These are phyloP conservation scores for Gaeumannomyces tritici DNA, from an alignment of 2,329 filamentous ascomycete genomes.

Conservation along the genomic window DNA sequence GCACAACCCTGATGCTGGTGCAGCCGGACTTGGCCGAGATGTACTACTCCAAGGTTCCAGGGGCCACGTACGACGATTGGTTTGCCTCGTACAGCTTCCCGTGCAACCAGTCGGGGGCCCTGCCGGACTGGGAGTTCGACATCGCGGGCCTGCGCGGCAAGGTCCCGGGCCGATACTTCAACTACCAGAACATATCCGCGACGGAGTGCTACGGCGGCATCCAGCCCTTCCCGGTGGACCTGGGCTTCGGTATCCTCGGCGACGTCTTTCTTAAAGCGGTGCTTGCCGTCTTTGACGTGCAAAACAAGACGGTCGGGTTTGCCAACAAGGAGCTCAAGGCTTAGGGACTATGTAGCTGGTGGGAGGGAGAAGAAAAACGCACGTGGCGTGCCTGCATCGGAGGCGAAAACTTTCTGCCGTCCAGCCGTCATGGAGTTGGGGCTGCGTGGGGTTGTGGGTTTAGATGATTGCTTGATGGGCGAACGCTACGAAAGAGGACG, in stretches of 20 bases:
- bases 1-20: conserved; percentile 56
- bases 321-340: conserved; percentile 29
- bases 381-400: too few relatives aligned
- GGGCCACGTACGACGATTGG: conserved; percentile 36
- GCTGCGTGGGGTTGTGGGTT: not conserved
- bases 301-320: conserved; percentile 33
- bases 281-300: conserved; percentile 62
- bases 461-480: not conserved
- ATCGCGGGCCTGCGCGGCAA: conserved; percentile 34
- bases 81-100: conserved; percentile 43
- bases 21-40: conserved; percentile 42
- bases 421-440: not conserved
- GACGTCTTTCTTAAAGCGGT: conserved; percentile 72
- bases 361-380: too few relatives aligned
- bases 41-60: conserved; percentile 49
- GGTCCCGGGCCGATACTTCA: conserved; percentile 39
- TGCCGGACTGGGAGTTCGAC: conserved; percentile 43
- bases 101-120: conserved; percentile 28
- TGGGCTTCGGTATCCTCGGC: conserved; percentile 58
- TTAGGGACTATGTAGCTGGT: not conserved
- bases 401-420: too few relatives aligned
- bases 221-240: conserved; percentile 41
- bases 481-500: not conserved
- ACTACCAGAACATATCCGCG: conserved; percentile 36
- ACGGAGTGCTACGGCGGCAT: conserved; percentile 67